Percentiles rank a stretch among this genome's conserved stretches.
Evolutionary conservation across 2,329 filamentous ascomycete genomes (phyloP).

Genomic region (Xylariaceae sp.): DNA sequence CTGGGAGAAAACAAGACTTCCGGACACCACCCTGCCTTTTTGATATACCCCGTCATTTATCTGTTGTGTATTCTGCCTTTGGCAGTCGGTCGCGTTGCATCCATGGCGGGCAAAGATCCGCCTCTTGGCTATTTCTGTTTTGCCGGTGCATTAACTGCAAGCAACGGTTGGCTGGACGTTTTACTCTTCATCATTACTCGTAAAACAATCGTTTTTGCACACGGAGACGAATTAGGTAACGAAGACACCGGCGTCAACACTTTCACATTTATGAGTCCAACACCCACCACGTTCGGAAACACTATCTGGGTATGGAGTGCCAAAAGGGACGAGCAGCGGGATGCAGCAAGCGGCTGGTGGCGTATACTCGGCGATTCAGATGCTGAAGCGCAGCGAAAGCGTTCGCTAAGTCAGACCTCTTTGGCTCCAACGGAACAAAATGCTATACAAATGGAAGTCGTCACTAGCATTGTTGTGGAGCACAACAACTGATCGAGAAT

Average conservation of each 20-base stretch:
- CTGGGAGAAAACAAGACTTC: slow-evolving; percentile 1
- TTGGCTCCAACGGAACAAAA: slow-evolving; percentile 18
- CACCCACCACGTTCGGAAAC: slow-evolving; percentile 28
- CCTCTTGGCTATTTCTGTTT: slow-evolving; percentile 56
- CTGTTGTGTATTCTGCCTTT: slow-evolving; percentile 67
- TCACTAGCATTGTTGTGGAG: slow-evolving; percentile 30
- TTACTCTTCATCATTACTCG: slow-evolving; percentile 52
- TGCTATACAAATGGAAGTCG: slow-evolving; percentile 31
- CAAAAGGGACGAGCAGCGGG: slow-evolving; percentile 6
- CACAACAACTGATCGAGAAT: slow-evolving; percentile 5
- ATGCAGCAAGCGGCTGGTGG: slow-evolving; percentile 18
- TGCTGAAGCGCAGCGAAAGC: slow-evolving; percentile 7
- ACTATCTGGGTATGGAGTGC: slow-evolving; percentile 32
- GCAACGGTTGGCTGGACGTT: slow-evolving; percentile 55
- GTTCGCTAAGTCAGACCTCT: slow-evolving; percentile 26
- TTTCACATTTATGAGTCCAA: slow-evolving; percentile 48
- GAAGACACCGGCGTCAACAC: slow-evolving; percentile 50
- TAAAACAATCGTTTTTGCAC: slow-evolving; percentile 49
- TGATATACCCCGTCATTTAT: slow-evolving; percentile 68
- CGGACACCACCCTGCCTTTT: slow-evolving; percentile 49
- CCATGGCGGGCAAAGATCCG: slow-evolving; percentile 54
- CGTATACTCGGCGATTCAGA: slow-evolving; percentile 20
- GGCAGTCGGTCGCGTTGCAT: slow-evolving; percentile 60
- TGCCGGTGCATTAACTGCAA: slow-evolving; percentile 57
- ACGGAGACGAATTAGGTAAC: slow-evolving; percentile 22